These are phyloP conservation scores for Chalciporus sphaerocephalus DNA, from an alignment of 768 basidiomycete genomes.

Conservation along the genomic window DNA sequence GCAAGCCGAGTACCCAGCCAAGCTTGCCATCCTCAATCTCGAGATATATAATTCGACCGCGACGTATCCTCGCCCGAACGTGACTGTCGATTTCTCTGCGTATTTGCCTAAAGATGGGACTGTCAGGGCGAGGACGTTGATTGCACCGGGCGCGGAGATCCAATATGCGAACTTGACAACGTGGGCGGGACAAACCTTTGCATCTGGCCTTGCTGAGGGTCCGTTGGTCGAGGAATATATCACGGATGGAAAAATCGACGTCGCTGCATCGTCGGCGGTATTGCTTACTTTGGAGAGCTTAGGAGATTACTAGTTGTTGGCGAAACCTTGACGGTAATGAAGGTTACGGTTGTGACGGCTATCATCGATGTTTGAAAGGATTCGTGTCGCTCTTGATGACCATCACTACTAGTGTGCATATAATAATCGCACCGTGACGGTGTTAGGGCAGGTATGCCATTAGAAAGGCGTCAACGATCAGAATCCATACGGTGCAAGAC, in stretches of 20 bases:
- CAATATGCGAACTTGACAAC: conserved; percentile 40
- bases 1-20: conserved; percentile 34
- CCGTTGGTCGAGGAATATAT: conserved; percentile 37
- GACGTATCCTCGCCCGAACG: conserved; percentile 35
- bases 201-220: conserved; percentile 37
- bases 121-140: conserved; percentile 40
- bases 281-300: conserved; percentile 26
- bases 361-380: too few species aligned
- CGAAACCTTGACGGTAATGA: too few species aligned
- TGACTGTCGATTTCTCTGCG: conserved; percentile 45
- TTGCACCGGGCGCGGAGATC: conserved; percentile 47
- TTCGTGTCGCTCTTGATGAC: too few species aligned
- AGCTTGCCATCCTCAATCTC: conserved; percentile 47
- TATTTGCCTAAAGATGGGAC: conserved; percentile 28
- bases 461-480: background rate
- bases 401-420: too few species aligned
- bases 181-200: conserved; percentile 49
- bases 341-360: too few species aligned
- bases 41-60: conserved; percentile 50
- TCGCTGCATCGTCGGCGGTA: conserved; percentile 38
- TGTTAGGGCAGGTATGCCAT: too few species aligned
- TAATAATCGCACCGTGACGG: too few species aligned
- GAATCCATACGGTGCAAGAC: conserved; percentile 5
- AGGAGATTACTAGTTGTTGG: too few species aligned
- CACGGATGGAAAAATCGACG: conserved; percentile 29